These are phyloP conservation scores for Pterocarpus macrocarpus DNA, from an alignment of 306 rosid genomes.

Conservation along the genomic window DNA sequence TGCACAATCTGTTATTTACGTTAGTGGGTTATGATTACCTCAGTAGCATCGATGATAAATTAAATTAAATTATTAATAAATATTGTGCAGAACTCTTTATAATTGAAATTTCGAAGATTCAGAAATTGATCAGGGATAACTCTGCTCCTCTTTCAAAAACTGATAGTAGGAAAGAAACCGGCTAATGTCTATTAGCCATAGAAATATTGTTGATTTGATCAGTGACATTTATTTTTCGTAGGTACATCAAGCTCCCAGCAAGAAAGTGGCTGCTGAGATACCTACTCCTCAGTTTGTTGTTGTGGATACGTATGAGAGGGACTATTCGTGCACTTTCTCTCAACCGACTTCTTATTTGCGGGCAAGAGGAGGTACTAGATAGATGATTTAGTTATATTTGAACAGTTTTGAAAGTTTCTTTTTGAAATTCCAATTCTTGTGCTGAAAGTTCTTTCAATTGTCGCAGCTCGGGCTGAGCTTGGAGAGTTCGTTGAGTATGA, in stretches of 20 bases:
- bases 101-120: constrained; percentile 33
- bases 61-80: background rate
- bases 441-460: constrained; percentile 39
- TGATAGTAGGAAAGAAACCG: constrained; percentile 25
- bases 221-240: constrained; percentile 40
- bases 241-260: constrained; percentile 68
- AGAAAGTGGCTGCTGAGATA: constrained; percentile 76
- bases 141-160: background rate
- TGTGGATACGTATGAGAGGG: constrained; percentile 93
- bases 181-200: background rate
- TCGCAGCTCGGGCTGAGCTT: constrained; percentile 87
- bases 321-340: constrained; percentile 81
- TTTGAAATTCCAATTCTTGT: constrained; percentile 22
- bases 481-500: constrained; percentile 98
- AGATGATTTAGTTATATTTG: constrained; percentile 31
- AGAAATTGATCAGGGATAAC: constrained; percentile 20
- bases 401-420: constrained; percentile 36
- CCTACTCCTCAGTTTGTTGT: constrained; percentile 91
- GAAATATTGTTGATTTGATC: constrained; percentile 25
- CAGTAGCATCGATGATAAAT: too few species aligned
- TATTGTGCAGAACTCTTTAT: constrained; percentile 18
- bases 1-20: constrained; percentile 1
- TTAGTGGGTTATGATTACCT: constrained; percentile 6
- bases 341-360: constrained; percentile 93
- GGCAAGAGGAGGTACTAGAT: constrained; percentile 81